phyloP scores from a whole-genome alignment of 2,329 filamentous ascomycete genomes.

The Pseudonectria buxi region DNA sequence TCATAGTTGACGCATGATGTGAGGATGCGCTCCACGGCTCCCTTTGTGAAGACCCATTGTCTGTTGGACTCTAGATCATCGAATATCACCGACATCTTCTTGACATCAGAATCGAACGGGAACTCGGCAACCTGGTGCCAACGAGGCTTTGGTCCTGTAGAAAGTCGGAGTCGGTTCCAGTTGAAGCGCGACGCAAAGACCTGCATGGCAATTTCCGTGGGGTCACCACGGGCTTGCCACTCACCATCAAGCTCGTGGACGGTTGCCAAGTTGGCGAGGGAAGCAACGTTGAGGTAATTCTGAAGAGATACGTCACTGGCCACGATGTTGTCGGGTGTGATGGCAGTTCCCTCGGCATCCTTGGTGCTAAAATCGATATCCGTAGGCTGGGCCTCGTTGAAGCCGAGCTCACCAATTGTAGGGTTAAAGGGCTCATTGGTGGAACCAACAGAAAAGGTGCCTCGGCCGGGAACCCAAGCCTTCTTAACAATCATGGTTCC shows the following conservation, averaged over 20 bases:
- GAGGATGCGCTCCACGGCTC: constrained; percentile 64
- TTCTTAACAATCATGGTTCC: constrained; percentile 49
- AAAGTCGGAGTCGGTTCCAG: constrained; percentile 50
- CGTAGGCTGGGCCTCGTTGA: constrained; percentile 31
- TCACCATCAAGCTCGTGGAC: constrained; percentile 47
- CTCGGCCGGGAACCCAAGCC: constrained; percentile 43
- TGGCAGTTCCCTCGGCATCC: constrained; percentile 19
- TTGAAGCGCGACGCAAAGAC: constrained; percentile 65
- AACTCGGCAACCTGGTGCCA: constrained; percentile 61
- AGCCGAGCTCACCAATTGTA: constrained; percentile 39
- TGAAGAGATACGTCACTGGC: constrained; percentile 42
- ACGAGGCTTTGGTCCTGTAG: constrained; percentile 39
- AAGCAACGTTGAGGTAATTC: constrained; percentile 55
- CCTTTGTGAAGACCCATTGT: constrained; percentile 54
- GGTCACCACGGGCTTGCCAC: constrained; percentile 61
- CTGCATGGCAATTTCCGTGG: constrained; percentile 64
- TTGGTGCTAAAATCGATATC: constrained; percentile 25
- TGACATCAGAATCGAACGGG: constrained; percentile 67
- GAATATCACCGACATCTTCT: constrained; percentile 71
- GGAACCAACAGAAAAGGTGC: constrained; percentile 39
- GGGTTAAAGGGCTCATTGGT: constrained; percentile 54
- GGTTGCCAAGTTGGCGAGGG: constrained; percentile 58
- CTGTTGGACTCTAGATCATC: constrained; percentile 31
- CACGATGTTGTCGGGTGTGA: constrained; percentile 27
- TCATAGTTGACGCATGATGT: constrained; percentile 51